These are phyloP conservation scores for Thelephora ganbajun DNA, from an alignment of 768 basidiomycete species.

Conservation along the genomic window DNA sequence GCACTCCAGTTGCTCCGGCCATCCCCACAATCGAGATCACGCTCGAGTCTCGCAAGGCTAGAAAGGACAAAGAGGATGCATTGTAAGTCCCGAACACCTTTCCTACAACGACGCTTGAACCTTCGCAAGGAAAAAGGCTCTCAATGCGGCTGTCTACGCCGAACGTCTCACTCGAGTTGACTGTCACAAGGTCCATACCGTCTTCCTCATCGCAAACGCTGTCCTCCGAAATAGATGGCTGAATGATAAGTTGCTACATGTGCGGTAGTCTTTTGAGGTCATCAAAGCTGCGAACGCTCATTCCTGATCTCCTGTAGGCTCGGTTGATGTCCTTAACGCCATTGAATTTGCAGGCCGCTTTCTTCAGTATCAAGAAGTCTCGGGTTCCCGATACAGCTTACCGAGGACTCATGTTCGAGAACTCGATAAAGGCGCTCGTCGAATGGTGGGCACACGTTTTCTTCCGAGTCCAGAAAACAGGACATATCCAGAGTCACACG, in stretches of 20 bases:
- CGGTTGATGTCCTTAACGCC: conserved; percentile 82
- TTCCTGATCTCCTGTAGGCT: conserved; percentile 34
- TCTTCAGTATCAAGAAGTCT: conserved; percentile 70
- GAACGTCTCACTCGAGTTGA: conserved; percentile 67
- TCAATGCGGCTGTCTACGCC: conserved; percentile 27
- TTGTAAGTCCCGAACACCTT: too few relatives aligned
- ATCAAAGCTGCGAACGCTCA: conserved; percentile 3
- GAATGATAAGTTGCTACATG: conserved; percentile 74
- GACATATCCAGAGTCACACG: conserved; percentile 62
- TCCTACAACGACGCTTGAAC: too few relatives aligned
- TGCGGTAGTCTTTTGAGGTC: conserved; percentile 20
- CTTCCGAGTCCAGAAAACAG: conserved; percentile 45
- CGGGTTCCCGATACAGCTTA: conserved; percentile 66
- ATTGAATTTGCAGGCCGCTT: conserved; percentile 63
- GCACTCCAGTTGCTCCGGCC: conserved; percentile 17
- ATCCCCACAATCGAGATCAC: conserved; percentile 57
- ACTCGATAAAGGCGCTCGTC: conserved; percentile 55
- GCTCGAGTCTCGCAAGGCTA: conserved; percentile 32
- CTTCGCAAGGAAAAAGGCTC: conserved; percentile 27
- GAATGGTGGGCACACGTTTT: conserved; percentile 78
- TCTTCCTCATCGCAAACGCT: conserved; percentile 67
- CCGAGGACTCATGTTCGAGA: conserved; percentile 82
- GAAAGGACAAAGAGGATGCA: conserved; percentile 14
- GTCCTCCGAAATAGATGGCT: conserved; percentile 69
- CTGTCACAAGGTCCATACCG: conserved; percentile 82